Conservation (phyloP, 257 asterid species). For the Hygrophila difformis region DNA sequence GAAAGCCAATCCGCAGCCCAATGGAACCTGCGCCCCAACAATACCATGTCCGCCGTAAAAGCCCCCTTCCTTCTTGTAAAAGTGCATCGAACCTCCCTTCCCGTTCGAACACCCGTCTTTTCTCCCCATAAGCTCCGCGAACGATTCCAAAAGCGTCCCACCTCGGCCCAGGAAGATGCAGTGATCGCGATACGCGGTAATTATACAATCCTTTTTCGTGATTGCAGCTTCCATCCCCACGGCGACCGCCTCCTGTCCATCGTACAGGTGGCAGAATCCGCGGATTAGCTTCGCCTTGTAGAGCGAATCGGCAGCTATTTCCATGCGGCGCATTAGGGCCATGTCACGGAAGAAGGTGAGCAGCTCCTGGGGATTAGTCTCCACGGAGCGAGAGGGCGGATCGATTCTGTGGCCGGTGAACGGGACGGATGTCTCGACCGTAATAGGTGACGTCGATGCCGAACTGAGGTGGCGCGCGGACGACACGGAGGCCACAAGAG, state of each 20-base stretch:
- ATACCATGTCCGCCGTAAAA: conserved; percentile 97
- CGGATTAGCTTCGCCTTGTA: conserved; percentile 89
- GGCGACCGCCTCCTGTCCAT: conserved; percentile 94
- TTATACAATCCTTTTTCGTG: conserved; percentile 56
- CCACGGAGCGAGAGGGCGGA: conserved; percentile 78
- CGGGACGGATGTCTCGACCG: conserved; percentile 76
- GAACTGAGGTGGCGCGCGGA: conserved; percentile 45
- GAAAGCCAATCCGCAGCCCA: conserved; percentile 85
- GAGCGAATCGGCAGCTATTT: conserved; percentile 93
- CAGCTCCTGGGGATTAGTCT: conserved; percentile 56
- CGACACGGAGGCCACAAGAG: conserved; percentile 25
- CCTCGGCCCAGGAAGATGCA: conserved; percentile 72
- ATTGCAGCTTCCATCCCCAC: conserved; percentile 96
- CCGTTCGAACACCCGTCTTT: conserved; percentile 83
- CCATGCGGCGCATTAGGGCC: conserved; percentile 95
- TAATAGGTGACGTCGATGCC: conserved; percentile 49
- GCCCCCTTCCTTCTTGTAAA: conserved; percentile 73
- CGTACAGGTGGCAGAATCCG: conserved; percentile 93
- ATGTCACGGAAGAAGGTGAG: conserved; percentile 70
- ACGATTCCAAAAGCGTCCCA: conserved; percentile 54
- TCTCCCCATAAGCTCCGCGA: conserved; percentile 91
- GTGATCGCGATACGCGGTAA: conserved; percentile 77
- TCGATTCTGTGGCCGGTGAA: conserved; percentile 85
- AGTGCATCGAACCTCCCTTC: conserved; percentile 98
- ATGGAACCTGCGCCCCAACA: conserved; percentile 92